These are phyloP conservation scores for Pittosporum tobira DNA, from an alignment of 129 eudicot genomes.

Conservation along the genomic window DNA sequence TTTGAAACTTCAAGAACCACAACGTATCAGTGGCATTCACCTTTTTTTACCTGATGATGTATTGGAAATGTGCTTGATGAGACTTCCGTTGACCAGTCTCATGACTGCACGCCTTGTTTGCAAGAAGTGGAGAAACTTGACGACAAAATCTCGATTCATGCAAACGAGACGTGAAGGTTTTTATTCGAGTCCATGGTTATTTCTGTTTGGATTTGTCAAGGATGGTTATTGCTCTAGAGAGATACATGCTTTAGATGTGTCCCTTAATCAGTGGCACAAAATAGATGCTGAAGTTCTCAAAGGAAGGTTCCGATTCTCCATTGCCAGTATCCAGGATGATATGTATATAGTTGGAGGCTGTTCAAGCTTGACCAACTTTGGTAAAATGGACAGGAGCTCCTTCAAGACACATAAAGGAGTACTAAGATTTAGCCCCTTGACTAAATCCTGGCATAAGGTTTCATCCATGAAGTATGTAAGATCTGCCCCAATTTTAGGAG, in stretches of 20 bases:
- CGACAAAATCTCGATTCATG: conserved; percentile 53
- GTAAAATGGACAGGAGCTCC: conserved; percentile 69
- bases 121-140: conserved; percentile 69
- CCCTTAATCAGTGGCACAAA: conserved; percentile 64
- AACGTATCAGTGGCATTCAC: conserved; percentile 21
- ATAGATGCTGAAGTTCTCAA: conserved; percentile 55
- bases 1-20: conserved; percentile 23
- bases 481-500: conserved; percentile 72
- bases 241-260: conserved; percentile 76
- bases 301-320: conserved; percentile 83
- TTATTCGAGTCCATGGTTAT: conserved; percentile 68
- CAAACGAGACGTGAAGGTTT: conserved; percentile 53
- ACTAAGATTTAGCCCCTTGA: conserved; percentile 62
- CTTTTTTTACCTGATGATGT: conserved; percentile 85
- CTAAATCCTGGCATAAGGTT: conserved; percentile 66
- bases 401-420: conserved; percentile 89
- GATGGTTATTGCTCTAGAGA: conserved; percentile 83
- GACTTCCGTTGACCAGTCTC: conserved; percentile 76
- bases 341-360: conserved; percentile 82
- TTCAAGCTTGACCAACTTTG: conserved; percentile 76
- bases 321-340: conserved; percentile 55
- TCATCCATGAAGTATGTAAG: conserved; percentile 81
- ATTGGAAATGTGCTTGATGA: conserved; percentile 82
- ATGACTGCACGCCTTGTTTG: conserved; percentile 91
- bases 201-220: conserved; percentile 71